A percentile compares a stretch with the other conserved stretches of the same genome.
phyloP scores from a whole-genome alignment of 2,329 filamentous ascomycete species.

The Penicillium sp. region DNA sequence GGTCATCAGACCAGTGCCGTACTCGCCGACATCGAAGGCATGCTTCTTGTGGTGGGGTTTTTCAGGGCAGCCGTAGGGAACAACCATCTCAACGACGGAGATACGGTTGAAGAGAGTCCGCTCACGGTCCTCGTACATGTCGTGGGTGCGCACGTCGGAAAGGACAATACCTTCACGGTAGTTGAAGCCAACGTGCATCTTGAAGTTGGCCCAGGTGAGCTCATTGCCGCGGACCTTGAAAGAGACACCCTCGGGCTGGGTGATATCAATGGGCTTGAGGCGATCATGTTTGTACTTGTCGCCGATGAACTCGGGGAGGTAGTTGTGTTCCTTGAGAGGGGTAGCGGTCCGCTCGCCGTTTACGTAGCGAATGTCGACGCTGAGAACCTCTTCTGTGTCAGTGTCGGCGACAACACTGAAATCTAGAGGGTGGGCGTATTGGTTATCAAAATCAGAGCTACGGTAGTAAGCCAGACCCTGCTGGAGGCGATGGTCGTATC shows the following conservation, averaged over 20 bases:
- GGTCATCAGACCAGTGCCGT: constrained; percentile 27
- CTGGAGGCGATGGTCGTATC: constrained; percentile 31
- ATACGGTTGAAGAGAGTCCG: constrained; percentile 31
- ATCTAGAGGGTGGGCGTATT: constrained; percentile 31
- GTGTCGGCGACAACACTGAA: constrained; percentile 27
- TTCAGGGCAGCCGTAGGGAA: constrained; percentile 27
- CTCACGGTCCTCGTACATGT: constrained; percentile 27
- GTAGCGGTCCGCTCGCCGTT: constrained; percentile 24
- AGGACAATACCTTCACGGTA: constrained; percentile 55
- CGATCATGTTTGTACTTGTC: constrained; percentile 24
- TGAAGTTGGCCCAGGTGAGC: constrained; percentile 27
- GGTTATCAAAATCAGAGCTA: constrained; percentile 27
- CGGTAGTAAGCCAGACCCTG: constrained; percentile 35
- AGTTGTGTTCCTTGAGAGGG: constrained; percentile 25
- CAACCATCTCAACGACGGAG: constrained; percentile 28
- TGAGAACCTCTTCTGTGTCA: constrained; percentile 27
- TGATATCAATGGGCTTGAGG: constrained; percentile 28
- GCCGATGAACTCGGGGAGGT: constrained; percentile 26
- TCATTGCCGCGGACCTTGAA: constrained; percentile 31
- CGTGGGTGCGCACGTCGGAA: constrained; percentile 41
- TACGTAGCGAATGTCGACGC: constrained; percentile 24
- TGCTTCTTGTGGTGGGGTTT: constrained; percentile 29
- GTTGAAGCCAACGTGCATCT: constrained; percentile 48
- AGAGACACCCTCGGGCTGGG: constrained; percentile 27
- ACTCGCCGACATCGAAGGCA: constrained; percentile 28